A percentile compares a stretch with the other conserved stretches of the same genome.
phyloP scores from a whole-genome alignment of 495 filamentous ascomycete species.

The Penicillium alfredii region DNA sequence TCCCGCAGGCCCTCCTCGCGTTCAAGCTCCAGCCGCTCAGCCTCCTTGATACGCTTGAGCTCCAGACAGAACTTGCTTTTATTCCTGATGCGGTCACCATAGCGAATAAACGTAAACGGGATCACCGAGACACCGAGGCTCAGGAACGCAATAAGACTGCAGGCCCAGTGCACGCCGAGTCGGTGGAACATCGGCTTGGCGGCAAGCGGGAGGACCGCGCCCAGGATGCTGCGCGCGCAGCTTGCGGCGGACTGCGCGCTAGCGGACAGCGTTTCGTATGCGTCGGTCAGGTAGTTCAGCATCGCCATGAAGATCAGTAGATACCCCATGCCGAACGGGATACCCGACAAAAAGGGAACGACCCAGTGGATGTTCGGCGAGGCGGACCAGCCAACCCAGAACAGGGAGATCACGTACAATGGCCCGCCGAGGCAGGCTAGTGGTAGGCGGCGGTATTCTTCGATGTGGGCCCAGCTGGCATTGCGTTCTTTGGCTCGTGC shows the following conservation, averaged over 20 bases:
- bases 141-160: constrained; percentile 37
- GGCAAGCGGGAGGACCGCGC: constrained; percentile 40
- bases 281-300: constrained; percentile 43
- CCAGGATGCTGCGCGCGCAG: constrained; percentile 35
- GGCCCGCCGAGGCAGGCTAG: constrained; percentile 39
- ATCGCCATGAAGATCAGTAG: constrained; percentile 43
- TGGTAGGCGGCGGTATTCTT: constrained; percentile 37
- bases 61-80: constrained; percentile 36
- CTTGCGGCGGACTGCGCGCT: constrained; percentile 38
- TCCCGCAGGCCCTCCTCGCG: constrained; percentile 12
- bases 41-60: constrained; percentile 32
- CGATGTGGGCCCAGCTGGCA: constrained; percentile 30
- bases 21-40: constrained; percentile 16
- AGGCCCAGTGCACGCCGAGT: constrained; percentile 40
- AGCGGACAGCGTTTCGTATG: constrained; percentile 39
- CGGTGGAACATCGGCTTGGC: constrained; percentile 34
- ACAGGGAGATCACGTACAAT: constrained; percentile 32
- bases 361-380: constrained; percentile 36
- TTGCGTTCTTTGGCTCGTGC: constrained; percentile 31
- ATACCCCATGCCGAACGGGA: constrained; percentile 37
- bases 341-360: constrained; percentile 32
- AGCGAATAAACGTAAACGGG: constrained; percentile 34
- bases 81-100: constrained; percentile 27
- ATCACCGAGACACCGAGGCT: constrained; percentile 29
- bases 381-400: constrained; percentile 38